A percentile compares a stretch with the other conserved stretches of the same genome.
These are phyloP conservation scores for Aspergillus sclerotioniger DNA, from an alignment of 495 filamentous ascomycete species.

Conservation along the genomic window DNA sequence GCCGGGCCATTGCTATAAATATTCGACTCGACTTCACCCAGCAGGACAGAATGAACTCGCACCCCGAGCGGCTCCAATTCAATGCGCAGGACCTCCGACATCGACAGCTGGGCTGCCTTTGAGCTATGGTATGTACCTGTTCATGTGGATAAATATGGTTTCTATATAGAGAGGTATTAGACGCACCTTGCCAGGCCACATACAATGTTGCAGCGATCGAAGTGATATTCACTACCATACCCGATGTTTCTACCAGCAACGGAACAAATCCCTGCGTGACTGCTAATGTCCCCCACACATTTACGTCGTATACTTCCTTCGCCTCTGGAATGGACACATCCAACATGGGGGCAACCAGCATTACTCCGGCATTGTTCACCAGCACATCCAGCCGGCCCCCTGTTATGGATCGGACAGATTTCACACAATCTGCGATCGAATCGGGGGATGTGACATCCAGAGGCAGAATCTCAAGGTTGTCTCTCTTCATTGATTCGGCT, in stretches of 20 bases:
- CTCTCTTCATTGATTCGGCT: constrained; percentile 20
- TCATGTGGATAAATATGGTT: neutral
- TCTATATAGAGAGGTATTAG: neutral
- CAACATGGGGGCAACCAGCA: constrained; percentile 32
- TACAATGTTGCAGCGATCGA: constrained; percentile 37
- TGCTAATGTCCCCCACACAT: constrained; percentile 57
- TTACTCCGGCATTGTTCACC: constrained; percentile 16
- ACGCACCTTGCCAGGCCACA: constrained; percentile 9
- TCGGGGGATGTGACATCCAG: constrained; percentile 15
- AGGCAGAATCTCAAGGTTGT: constrained; percentile 5
- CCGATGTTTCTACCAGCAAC: constrained; percentile 49
- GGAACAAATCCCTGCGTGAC: constrained; percentile 55
- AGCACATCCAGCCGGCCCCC: constrained; percentile 9
- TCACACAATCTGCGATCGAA: constrained; percentile 25
- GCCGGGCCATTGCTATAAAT: constrained; percentile 2
- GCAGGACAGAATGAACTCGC: constrained; percentile 42
- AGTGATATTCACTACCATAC: constrained; percentile 55
- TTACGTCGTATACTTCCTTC: constrained; percentile 57
- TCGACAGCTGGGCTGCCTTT: constrained; percentile 25
- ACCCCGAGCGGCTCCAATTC: constrained; percentile 33
- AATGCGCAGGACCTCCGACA: constrained; percentile 28
- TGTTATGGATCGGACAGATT: constrained; percentile 27
- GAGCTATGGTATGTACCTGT: constrained; percentile 27
- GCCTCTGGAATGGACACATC: constrained; percentile 52
- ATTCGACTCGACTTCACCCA: constrained; percentile 15